These are phyloP conservation scores for Dactylonectria estremocensis DNA, from an alignment of 2,329 filamentous ascomycete species.

Conservation along the genomic window DNA sequence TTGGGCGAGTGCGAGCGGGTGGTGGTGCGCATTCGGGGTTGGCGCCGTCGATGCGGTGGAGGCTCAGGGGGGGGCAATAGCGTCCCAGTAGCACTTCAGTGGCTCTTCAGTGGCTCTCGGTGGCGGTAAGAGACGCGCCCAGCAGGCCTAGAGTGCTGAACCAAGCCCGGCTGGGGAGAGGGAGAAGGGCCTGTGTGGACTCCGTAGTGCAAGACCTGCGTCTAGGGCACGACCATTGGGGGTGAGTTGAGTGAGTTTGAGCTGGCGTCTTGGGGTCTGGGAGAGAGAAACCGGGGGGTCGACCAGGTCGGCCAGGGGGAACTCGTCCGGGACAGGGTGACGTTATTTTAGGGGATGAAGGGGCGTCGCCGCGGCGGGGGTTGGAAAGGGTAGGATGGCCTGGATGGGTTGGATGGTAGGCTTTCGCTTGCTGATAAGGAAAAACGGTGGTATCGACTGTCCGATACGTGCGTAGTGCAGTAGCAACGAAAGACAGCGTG, in stretches of 20 bases:
- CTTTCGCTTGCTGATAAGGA: slow-evolving; percentile 39
- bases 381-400: background rate
- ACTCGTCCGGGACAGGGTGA: slow-evolving; percentile 42
- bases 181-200: slow-evolving; percentile 19
- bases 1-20: slow-evolving; percentile 35
- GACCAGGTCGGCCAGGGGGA: slow-evolving; percentile 17
- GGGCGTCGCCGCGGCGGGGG: slow-evolving; percentile 22
- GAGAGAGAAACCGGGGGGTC: slow-evolving; percentile 15
- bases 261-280: slow-evolving; percentile 26
- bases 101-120: slow-evolving; percentile 22
- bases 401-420: slow-evolving; percentile 2
- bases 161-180: slow-evolving; percentile 17
- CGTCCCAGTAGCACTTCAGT: slow-evolving; percentile 30
- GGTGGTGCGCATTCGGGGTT: slow-evolving; percentile 48
- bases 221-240: slow-evolving; percentile 25
- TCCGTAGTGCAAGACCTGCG: slow-evolving; percentile 28
- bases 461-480: too few relatives aligned
- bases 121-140: slow-evolving; percentile 16
- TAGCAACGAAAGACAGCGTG: slow-evolving; percentile 15
- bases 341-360: slow-evolving; percentile 39
- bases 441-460: slow-evolving; percentile 18
- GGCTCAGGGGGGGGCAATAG: slow-evolving; percentile 42
- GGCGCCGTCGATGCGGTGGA: slow-evolving; percentile 42
- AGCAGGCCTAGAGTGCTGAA: slow-evolving; percentile 6
- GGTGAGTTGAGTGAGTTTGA: slow-evolving; percentile 3